A percentile compares a stretch with the other conserved stretches of the same genome.
Evolutionary conservation across 2,329 filamentous ascomycete species (phyloP).

Genomic region (Madurella mycetomatis): DNA sequence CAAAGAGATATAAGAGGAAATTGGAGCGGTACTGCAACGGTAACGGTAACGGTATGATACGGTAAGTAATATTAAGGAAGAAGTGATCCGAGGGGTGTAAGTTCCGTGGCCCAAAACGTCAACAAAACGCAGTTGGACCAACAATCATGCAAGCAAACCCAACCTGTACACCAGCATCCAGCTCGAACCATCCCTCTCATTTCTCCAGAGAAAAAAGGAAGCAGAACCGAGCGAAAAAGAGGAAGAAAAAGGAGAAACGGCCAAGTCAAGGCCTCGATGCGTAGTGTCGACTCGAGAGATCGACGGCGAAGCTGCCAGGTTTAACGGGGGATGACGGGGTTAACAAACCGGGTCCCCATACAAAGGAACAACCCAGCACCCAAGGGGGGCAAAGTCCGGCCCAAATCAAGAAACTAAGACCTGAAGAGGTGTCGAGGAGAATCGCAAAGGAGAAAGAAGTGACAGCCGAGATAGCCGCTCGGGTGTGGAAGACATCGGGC

Average conservation of each 20-base stretch:
- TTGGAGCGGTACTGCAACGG: not conserved
- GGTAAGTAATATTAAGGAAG: too few relatives aligned
- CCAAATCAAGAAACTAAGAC: not conserved
- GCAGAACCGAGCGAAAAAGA: not conserved
- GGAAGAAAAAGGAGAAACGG: not conserved
- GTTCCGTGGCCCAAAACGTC: not conserved
- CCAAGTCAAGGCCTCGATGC: not conserved
- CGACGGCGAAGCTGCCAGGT: not conserved
- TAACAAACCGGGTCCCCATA: not conserved
- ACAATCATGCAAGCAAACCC: constrained; percentile 20
- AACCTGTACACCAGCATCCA: constrained; percentile 19
- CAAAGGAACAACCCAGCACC: not conserved
- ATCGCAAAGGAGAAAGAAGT: not conserved
- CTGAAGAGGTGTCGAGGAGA: not conserved
- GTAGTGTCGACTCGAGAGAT: not conserved
- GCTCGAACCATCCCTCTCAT: constrained; percentile 14
- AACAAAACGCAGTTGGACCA: constrained; percentile 6
- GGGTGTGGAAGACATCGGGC: not conserved
- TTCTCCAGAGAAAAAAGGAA: not conserved
- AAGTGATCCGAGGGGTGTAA: not conserved
- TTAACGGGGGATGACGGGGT: not conserved
- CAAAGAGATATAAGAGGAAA: not conserved
- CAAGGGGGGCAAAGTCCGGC: not conserved
- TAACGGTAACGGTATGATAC: not conserved
- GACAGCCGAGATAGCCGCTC: not conserved